phyloP scores from a whole-genome alignment of 495 filamentous ascomycete species.

The Zalerion maritima region DNA sequence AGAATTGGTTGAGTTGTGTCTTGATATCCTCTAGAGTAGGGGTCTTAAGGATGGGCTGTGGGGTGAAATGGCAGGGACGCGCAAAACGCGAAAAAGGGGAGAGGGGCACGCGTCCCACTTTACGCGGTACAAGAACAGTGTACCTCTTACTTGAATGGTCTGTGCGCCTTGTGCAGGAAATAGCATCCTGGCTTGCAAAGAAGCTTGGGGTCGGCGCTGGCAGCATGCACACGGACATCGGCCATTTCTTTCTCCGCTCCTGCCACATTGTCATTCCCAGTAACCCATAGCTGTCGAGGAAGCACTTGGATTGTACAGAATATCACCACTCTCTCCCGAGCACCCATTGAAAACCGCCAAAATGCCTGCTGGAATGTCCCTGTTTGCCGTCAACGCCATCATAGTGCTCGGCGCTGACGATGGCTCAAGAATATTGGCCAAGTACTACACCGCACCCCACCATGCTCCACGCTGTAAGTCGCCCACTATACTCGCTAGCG shows the following conservation, averaged over 20 bases:
- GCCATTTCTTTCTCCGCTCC: background rate
- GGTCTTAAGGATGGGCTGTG: too few species aligned
- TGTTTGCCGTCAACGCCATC: slow-evolving; percentile 87
- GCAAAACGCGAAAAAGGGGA: slow-evolving; percentile 12
- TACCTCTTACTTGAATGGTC: too few species aligned
- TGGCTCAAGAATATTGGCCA: slow-evolving; percentile 77
- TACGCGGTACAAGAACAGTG: slow-evolving; percentile 1
- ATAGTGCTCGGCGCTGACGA: slow-evolving; percentile 81
- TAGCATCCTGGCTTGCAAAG: too few species aligned
- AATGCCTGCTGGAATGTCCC: slow-evolving; percentile 50
- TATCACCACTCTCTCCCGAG: background rate
- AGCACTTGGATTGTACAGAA: too few species aligned
- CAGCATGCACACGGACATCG: slow-evolving; percentile 1
- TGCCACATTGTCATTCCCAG: background rate
- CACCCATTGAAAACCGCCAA: slow-evolving; percentile 7
- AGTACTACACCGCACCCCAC: slow-evolving; percentile 90
- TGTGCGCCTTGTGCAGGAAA: too few species aligned
- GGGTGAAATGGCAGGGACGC: slow-evolving; percentile 4
- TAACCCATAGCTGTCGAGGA: too few species aligned
- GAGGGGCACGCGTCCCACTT: slow-evolving; percentile 2
- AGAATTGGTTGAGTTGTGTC: too few species aligned
- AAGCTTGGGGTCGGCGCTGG: too few species aligned
- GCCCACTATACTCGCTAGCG: too few species aligned
- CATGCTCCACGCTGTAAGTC: slow-evolving; percentile 39
- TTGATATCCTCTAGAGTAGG: too few species aligned